Percentiles rank a stretch among this genome's conserved stretches.
phyloP scores from a whole-genome alignment of 2,329 filamentous ascomycete genomes.

The Colletotrichum cuscutae region DNA sequence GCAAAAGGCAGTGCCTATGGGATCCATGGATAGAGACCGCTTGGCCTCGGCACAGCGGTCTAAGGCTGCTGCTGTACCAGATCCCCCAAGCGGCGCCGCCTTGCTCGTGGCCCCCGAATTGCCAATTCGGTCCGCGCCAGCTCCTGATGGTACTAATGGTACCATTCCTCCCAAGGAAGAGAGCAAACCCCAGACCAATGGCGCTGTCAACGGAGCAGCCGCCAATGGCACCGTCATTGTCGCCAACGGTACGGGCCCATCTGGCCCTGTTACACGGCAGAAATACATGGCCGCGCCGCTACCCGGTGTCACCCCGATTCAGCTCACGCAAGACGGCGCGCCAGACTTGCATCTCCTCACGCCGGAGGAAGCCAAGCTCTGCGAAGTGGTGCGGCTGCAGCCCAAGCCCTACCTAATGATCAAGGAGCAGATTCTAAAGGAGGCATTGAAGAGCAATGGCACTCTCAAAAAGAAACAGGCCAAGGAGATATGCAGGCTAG shows the following conservation, averaged over 20 bases:
- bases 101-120: slow-evolving; percentile 84
- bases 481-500: slow-evolving; percentile 84
- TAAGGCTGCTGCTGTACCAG: slow-evolving; percentile 71
- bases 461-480: slow-evolving; percentile 94
- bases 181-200: slow-evolving; percentile 64
- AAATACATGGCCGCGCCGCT: slow-evolving; percentile 67
- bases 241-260: slow-evolving; percentile 47
- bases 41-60: slow-evolving; percentile 77
- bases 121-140: slow-evolving; percentile 64
- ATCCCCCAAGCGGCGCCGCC: slow-evolving; percentile 79
- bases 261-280: slow-evolving; percentile 52
- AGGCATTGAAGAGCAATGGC: slow-evolving; percentile 89
- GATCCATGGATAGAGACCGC: slow-evolving; percentile 83
- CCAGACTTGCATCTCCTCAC: slow-evolving; percentile 88
- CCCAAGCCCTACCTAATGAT: slow-evolving; percentile 96
- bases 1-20: slow-evolving; percentile 76
- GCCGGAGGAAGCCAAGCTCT: slow-evolving; percentile 85
- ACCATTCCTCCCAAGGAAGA: slow-evolving; percentile 49
- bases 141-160: slow-evolving; percentile 42
- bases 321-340: slow-evolving; percentile 78
- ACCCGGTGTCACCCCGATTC: slow-evolving; percentile 70
- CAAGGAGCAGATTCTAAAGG: slow-evolving; percentile 91
- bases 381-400: slow-evolving; percentile 83
- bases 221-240: slow-evolving; percentile 49
- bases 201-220: slow-evolving; percentile 59